Conservation (phyloP, 176 grass and related monocot genomes). For the Ensete glaucum region DNA sequence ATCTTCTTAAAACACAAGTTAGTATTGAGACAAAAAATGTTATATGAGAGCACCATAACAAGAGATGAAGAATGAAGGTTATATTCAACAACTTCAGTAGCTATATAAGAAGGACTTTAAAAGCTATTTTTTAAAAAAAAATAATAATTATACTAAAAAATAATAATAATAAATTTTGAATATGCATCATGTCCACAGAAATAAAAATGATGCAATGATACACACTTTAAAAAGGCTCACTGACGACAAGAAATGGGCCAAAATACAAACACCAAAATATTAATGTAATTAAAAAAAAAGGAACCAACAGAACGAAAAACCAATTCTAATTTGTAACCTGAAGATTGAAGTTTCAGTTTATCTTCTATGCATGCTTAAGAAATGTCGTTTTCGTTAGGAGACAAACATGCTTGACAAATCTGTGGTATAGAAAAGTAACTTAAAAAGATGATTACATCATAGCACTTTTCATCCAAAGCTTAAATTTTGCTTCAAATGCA, state of each 20-base stretch:
- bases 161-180: background rate
- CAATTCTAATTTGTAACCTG: background rate
- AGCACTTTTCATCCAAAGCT: background rate
- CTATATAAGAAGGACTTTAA: too few relatives aligned
- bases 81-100: background rate
- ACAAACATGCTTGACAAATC: too few relatives aligned
- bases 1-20: slow-evolving; percentile 45
- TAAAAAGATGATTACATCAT: background rate
- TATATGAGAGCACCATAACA: background rate
- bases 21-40: slow-evolving; percentile 20
- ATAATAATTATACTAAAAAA: too few relatives aligned
- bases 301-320: background rate
- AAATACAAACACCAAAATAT: background rate
- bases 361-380: background rate
- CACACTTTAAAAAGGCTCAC: too few relatives aligned
- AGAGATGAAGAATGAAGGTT: slow-evolving; percentile 1
- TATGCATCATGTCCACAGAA: background rate
- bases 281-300: background rate
- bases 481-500: too few relatives aligned
- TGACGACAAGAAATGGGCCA: too few relatives aligned
- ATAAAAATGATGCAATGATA: too few relatives aligned
- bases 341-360: background rate
- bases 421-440: background rate
- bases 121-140: too few relatives aligned
- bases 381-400: background rate